phyloP scores from a whole-genome alignment of 1,284 basidiomycete genomes.

The Moniliophthora roreri region DNA sequence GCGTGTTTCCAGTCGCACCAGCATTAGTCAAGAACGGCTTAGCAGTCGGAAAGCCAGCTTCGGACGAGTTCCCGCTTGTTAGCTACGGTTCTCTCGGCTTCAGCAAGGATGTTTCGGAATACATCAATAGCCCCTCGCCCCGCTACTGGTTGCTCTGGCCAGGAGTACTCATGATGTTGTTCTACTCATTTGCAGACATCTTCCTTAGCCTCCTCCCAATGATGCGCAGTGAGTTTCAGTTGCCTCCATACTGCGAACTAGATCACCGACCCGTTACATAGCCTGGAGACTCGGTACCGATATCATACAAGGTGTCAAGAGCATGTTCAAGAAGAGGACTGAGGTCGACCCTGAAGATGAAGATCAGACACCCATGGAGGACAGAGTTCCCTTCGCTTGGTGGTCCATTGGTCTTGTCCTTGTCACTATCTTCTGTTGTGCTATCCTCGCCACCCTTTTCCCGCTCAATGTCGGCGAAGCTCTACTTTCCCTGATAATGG shows the following conservation, averaged over 20 bases:
- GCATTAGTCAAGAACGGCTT: constrained; percentile 52
- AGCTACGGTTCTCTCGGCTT: constrained; percentile 47
- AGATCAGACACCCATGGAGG: constrained; percentile 47
- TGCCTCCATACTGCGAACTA: constrained; percentile 9
- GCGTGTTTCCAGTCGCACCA: constrained; percentile 52
- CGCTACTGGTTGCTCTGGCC: constrained; percentile 75
- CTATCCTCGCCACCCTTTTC: constrained; percentile 58
- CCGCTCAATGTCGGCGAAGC: constrained; percentile 59
- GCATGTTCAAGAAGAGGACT: constrained; percentile 26
- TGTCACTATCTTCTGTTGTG: constrained; percentile 52
- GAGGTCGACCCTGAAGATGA: constrained; percentile 40
- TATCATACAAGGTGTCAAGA: constrained; percentile 19
- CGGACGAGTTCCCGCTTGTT: constrained; percentile 44
- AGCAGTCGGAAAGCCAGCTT: constrained; percentile 41
- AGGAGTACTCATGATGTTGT: constrained; percentile 55
- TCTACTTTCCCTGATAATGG: constrained; percentile 55
- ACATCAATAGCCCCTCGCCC: constrained; percentile 49
- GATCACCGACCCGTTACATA: not conserved
- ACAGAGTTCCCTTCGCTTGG: constrained; percentile 57
- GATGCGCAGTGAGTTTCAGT: constrained; percentile 25
- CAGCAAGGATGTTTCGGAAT: constrained; percentile 35
- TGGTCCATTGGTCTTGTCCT: constrained; percentile 56
- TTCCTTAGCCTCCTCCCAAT: constrained; percentile 35
- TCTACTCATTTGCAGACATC: constrained; percentile 51
- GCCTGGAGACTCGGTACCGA: not conserved